Evolutionary conservation across 805 yeast species (phyloP).

Genomic region (Metschnikowia kunwiensis): DNA sequence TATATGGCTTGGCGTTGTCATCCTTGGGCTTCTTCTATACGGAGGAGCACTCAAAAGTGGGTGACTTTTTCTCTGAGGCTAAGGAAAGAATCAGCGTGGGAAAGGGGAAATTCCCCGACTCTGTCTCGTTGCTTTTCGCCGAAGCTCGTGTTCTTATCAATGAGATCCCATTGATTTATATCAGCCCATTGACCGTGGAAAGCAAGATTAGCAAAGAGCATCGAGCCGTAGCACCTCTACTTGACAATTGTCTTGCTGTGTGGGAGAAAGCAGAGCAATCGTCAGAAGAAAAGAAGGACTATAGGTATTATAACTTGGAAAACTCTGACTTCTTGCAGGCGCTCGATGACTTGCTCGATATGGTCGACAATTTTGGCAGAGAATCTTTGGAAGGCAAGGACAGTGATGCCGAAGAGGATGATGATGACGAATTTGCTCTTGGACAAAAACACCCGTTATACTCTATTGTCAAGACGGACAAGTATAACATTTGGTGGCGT

Average conservation of each 20-base stretch:
- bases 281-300: slow-evolving; percentile 24
- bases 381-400: slow-evolving; percentile 48
- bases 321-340: slow-evolving; percentile 53
- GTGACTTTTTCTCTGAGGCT: slow-evolving; percentile 66
- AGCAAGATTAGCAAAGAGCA: slow-evolving; percentile 31
- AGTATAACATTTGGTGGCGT: slow-evolving; percentile 57
- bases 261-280: slow-evolving; percentile 44
- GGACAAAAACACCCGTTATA: slow-evolving; percentile 56
- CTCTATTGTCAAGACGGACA: slow-evolving; percentile 36
- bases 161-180: slow-evolving; percentile 56
- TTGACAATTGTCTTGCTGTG: slow-evolving; percentile 45
- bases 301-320: slow-evolving; percentile 37
- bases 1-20: slow-evolving; percentile 69
- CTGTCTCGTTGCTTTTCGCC: slow-evolving; percentile 48
- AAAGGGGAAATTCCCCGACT: slow-evolving; percentile 44
- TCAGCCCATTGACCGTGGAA: slow-evolving; percentile 48
- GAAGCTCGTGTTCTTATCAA: slow-evolving; percentile 54
- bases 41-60: slow-evolving; percentile 41
- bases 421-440: slow-evolving; percentile 36
- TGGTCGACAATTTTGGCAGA: slow-evolving; percentile 63
- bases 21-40: slow-evolving; percentile 59
- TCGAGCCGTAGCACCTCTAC: slow-evolving; percentile 31
- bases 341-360: slow-evolving; percentile 66
- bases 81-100: slow-evolving; percentile 67
- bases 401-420: slow-evolving; percentile 52